Conservation (phyloP, 2,329 filamentous ascomycete genomes). For the Sporothrix euskadiensis region DNA sequence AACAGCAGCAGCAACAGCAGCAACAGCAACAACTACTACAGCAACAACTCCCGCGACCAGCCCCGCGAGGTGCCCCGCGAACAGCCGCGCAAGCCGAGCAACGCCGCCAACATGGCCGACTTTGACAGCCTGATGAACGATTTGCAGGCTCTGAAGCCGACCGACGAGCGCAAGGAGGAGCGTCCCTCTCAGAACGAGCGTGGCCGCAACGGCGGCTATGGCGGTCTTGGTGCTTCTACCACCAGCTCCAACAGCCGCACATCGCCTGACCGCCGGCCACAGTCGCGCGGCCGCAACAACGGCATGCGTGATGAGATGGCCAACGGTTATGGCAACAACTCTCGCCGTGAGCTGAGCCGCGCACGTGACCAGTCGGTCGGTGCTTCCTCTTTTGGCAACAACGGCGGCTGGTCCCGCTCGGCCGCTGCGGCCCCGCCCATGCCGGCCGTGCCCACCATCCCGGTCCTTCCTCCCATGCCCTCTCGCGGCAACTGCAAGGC, state of each 20-base stretch:
- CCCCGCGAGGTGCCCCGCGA: not conserved
- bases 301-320: constrained; percentile 1
- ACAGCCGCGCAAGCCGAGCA: constrained; percentile 28
- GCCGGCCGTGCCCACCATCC: constrained; percentile 12
- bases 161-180: constrained; percentile 28
- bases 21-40: not conserved
- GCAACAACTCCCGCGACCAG: not conserved
- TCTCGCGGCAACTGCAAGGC: constrained; percentile 79
- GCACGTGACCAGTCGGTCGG: constrained; percentile 10
- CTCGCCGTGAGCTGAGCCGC: constrained; percentile 11
- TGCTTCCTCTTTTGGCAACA: not conserved
- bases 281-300: constrained; percentile 18
- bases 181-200: constrained; percentile 17
- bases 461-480: constrained; percentile 34
- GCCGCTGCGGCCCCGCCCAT: constrained; percentile 37
- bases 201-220: not conserved
- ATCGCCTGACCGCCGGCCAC: constrained; percentile 27
- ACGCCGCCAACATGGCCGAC: constrained; percentile 47
- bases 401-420: constrained; percentile 41
- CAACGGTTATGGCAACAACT: not conserved
- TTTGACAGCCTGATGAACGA: constrained; percentile 59
- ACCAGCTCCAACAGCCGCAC: constrained; percentile 8
- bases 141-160: constrained; percentile 50
- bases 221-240: not conserved
- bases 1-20: not conserved